Evolutionary conservation across 2,329 filamentous ascomycete species (phyloP).

Genomic region (Albifimbria verrucaria): DNA sequence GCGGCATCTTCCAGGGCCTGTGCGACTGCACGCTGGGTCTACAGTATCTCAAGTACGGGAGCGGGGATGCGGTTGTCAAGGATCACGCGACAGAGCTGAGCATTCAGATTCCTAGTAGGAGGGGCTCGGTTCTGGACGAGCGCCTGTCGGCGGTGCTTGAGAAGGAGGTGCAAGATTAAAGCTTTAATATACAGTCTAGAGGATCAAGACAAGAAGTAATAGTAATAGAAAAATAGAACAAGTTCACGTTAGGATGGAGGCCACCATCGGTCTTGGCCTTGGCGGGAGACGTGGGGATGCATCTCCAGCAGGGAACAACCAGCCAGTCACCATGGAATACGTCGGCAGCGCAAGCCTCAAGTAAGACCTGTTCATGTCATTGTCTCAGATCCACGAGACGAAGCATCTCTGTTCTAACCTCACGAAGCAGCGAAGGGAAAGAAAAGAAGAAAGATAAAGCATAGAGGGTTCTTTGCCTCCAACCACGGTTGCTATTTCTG

Average conservation of each 20-base stretch:
- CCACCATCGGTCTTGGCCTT: neutral
- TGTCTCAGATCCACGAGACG: no score
- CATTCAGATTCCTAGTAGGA: constrained; percentile 12
- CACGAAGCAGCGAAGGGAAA: no score
- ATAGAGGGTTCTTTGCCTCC: neutral
- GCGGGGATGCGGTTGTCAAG: constrained; percentile 39
- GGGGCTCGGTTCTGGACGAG: neutral
- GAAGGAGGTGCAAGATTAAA: neutral
- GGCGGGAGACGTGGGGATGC: neutral
- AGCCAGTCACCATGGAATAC: no score
- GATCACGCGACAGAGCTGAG: constrained; percentile 33
- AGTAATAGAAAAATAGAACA: neutral
- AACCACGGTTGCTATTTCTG: neutral
- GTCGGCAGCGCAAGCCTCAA: no score
- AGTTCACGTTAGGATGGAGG: neutral
- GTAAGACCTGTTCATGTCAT: no score
- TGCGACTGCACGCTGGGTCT: constrained; percentile 73
- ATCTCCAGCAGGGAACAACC: no score
- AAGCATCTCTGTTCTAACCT: no score
- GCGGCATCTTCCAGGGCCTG: constrained; percentile 74
- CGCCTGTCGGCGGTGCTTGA: neutral
- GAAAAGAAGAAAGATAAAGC: neutral
- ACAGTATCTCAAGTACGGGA: constrained; percentile 71
- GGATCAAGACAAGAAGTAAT: neutral
- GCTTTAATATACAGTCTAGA: neutral